These are phyloP conservation scores for Bassia scoparia DNA, from an alignment of 148 eudicot genomes.

Conservation along the genomic window DNA sequence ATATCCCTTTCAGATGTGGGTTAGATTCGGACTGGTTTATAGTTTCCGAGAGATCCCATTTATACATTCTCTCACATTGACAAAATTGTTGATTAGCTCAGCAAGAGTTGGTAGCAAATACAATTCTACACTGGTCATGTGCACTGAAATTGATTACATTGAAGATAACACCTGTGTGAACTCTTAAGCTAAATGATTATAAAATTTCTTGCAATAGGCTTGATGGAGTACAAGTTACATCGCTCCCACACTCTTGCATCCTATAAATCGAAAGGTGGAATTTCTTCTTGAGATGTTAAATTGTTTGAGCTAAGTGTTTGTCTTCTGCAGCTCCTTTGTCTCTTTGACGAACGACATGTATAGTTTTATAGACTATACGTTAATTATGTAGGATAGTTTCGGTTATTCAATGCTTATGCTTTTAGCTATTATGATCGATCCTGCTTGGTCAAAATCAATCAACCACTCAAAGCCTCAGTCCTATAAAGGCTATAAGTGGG, in stretches of 20 bases:
- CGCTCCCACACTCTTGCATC: background rate
- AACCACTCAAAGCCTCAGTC: too few relatives aligned
- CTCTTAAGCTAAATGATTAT: background rate
- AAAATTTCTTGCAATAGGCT: too few relatives aligned
- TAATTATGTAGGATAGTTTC: background rate
- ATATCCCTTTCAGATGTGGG: background rate
- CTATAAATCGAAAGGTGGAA: background rate
- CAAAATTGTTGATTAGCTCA: background rate
- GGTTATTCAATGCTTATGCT: background rate
- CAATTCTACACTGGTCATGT: background rate
- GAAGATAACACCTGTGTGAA: background rate
- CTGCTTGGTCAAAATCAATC: background rate
- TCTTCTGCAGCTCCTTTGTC: background rate
- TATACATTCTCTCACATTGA: too few relatives aligned
- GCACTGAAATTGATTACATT: background rate
- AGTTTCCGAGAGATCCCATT: background rate
- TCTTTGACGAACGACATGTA: background rate
- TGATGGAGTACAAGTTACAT: background rate
- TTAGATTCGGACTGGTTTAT: background rate
- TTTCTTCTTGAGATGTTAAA: background rate
- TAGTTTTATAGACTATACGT: too few relatives aligned
- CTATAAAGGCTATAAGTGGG: too few relatives aligned
- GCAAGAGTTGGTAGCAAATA: background rate
- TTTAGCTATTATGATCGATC: background rate
- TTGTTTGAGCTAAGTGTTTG: background rate